Evolutionary conservation across 106 monocot genomes (phyloP).

Genomic region (Acorus gramineus): DNA sequence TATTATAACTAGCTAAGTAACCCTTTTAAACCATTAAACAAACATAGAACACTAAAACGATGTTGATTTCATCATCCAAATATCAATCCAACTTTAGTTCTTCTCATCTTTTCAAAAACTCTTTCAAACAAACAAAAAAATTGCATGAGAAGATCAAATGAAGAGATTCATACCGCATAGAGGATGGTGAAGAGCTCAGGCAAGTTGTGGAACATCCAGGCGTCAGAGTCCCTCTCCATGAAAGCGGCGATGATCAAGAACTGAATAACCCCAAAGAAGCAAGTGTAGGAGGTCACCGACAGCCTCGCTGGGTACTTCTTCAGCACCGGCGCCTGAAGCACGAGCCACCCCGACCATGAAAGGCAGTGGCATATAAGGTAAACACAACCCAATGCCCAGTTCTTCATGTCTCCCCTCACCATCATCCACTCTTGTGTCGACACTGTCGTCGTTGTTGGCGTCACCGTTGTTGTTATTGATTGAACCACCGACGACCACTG

Average conservation of each 20-base stretch:
- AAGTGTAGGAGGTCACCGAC: background rate
- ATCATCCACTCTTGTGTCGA: background rate
- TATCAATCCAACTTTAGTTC: too few relatives aligned
- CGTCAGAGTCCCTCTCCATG: background rate
- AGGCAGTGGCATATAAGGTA: background rate
- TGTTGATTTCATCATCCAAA: too few relatives aligned
- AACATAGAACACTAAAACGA: too few relatives aligned
- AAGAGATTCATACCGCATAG: background rate
- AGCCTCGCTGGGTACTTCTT: conserved; percentile 4
- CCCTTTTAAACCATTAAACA: too few relatives aligned
- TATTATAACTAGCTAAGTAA: too few relatives aligned
- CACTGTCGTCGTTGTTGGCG: background rate
- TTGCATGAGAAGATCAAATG: background rate
- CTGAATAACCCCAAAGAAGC: conserved; percentile 6
- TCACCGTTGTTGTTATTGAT: background rate
- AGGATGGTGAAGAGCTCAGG: conserved; percentile 2
- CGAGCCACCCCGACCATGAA: conserved; percentile 1
- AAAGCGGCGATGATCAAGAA: conserved; percentile 4
- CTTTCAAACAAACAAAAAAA: too few relatives aligned
- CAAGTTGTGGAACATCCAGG: background rate
- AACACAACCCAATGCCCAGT: background rate
- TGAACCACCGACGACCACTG: background rate
- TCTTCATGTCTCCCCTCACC: background rate
- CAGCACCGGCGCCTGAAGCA: conserved; percentile 6
- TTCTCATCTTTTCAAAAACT: too few relatives aligned